Evolutionary conservation across 495 filamentous ascomycete genomes (phyloP), one percentile per base, ranked within the genome.

Genomic region (Darksidea phi): DNA sequence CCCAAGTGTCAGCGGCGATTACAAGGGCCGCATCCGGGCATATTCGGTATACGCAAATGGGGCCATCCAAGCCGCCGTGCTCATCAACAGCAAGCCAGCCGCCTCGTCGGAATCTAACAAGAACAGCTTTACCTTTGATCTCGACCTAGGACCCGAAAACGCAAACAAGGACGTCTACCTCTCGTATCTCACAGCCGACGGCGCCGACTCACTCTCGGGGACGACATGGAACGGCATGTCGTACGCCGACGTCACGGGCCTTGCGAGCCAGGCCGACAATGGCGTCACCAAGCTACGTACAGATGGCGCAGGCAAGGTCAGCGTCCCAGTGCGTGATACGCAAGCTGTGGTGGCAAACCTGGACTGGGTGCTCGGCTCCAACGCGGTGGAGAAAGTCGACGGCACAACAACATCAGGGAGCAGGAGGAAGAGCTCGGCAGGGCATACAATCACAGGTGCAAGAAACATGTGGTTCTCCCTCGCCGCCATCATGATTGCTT

Each of bases 141-240:
- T 76, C 38, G 48, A 66, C 28, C 52, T 76, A 0, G 65, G 63
- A n/a, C 15, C 57, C 4, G 23, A 38, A 11, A 34, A 59, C 23
- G 48, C 48, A 1, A 65, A 63, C 48, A 59, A 68, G 37, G 37
- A 57, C 2, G 50, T 75, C 1, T 70, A 67, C 48, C 62, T 76
- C 15, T 67, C 74, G 21, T 71, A 71, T 59, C 67, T 73, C 20
- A 72, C 70, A 2, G 68, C 57, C 48, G 28, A 56, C 20, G 73
- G 73, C 45, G 67, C 70, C 25, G 74, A 76, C 47, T 59, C 61
- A 18, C 49, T 51, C 1, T 13, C 18, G 42, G 64, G 63, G 54
- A 73, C 71, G 6, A 72, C 68, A 11, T 77, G 62, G 56, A 73
- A 73, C 54, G 74, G 75, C n/a, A 53, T 74, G 48, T 56, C 61